Evolutionary conservation across 2,329 filamentous ascomycete genomes (phyloP), one percentile per base, ranked within the genome.

Genomic region (Mycosphaerella sp.): DNA sequence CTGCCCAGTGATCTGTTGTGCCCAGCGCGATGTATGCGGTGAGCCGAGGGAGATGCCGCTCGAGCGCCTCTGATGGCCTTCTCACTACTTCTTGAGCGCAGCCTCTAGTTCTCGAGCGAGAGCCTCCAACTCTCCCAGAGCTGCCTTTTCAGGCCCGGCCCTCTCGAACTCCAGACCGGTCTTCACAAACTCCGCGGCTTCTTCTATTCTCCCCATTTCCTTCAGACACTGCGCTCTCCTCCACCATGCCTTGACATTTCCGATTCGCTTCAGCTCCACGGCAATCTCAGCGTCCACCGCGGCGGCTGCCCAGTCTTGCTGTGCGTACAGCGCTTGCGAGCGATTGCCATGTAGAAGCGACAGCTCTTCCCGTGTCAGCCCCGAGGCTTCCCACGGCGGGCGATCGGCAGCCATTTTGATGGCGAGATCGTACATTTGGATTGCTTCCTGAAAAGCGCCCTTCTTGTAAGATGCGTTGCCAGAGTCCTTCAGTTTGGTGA

Each of bases 161-260:
- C 61, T 59, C 59, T 67, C 65, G 50, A 65, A 83, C 74, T 95
- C 91, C 51, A 95, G 70, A 0, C 82, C 89, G 65, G 81, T 78
- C 59, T 78, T 79, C 36, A 95, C 78, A 82, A 89, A 94, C 57
- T 84, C 82, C 62, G 76, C 76, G 1, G 90, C 89, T 79, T 97
- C 91, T 49, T 87, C 82, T 64, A 87, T 72, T 54, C 91, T 72
- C 1, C 86, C 86, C 93, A 97, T 97, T 80, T 98, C 93, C 59
- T 85, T 72, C 66, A 97, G 71, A 66, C 89, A 94, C 73, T 82
- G 83, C 8, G 87, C 93, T 55, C 87, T 77, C 55, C 93, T 78
- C 85, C 89, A 96, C 89, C 91, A 97, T 0, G 84, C 90, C 80
- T 97, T 97, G 1, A 87, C 83, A 69, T 98, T 97, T 35, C 86